These are phyloP conservation scores for Zygosaccharomyces pseudobailii DNA, from an alignment of 1,139 yeast genomes.

Conservation along the genomic window DNA sequence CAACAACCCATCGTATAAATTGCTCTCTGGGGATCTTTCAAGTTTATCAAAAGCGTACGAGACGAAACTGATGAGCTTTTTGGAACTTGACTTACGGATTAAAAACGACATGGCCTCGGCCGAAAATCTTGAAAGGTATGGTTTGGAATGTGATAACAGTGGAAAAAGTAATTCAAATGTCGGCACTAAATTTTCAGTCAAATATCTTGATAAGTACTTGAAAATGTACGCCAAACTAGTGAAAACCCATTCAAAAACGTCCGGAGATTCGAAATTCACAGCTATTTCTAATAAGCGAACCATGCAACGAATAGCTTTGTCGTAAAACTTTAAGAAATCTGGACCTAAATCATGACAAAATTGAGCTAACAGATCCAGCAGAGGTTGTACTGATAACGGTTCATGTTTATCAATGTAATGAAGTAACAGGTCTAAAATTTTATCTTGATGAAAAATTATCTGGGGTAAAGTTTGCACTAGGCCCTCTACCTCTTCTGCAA, in stretches of 20 bases:
- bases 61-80: slow-evolving; percentile 46
- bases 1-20: slow-evolving; percentile 53
- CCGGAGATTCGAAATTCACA: slow-evolving; percentile 47
- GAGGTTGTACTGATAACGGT: slow-evolving; percentile 69
- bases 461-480: slow-evolving; percentile 73
- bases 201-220: slow-evolving; percentile 69
- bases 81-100: slow-evolving; percentile 59
- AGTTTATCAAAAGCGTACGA: slow-evolving; percentile 49
- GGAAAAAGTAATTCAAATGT: slow-evolving; percentile 67
- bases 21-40: slow-evolving; percentile 36
- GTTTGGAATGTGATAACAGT: slow-evolving; percentile 52
- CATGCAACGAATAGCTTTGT: slow-evolving; percentile 47
- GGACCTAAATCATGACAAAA: slow-evolving; percentile 91
- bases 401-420: slow-evolving; percentile 54
- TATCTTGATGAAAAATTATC: slow-evolving; percentile 62
- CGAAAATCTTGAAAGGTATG: slow-evolving; percentile 72
- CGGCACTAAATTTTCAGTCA: slow-evolving; percentile 59
- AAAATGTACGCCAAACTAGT: slow-evolving; percentile 82
- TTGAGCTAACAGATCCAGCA: slow-evolving; percentile 75
- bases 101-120: slow-evolving; percentile 88
- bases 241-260: slow-evolving; percentile 74
- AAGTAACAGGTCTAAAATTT: slow-evolving; percentile 53
- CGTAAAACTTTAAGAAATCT: slow-evolving; percentile 74
- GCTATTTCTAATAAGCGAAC: slow-evolving; percentile 44
- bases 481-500: slow-evolving; percentile 52